Evolutionary conservation across 257 asterid genomes (phyloP), one percentile per base, ranked within the genome.

Genomic region (Nyctanthes arbortristis): DNA sequence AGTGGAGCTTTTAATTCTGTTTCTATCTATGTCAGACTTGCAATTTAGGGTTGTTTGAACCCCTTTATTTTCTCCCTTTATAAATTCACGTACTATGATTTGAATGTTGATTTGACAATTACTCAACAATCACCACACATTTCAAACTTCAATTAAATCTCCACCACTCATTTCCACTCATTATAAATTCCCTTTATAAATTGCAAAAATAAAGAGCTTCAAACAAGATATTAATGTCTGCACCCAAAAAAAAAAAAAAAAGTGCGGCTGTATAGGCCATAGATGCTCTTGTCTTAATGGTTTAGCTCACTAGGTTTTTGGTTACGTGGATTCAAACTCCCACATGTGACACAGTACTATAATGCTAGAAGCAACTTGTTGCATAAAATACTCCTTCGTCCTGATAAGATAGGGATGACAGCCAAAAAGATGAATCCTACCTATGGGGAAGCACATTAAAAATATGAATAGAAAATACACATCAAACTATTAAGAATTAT

Each of bases 401-500:
- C 59, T 7, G 54, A 12, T 13, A 22, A 7, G 16, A 22, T 52
- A 7, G 59, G 59, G 59, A 52, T 22, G 29, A 0, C 3, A 43
- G 29, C 28, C 22, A 49, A 49, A 49, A 1, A 20, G 28, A 49
- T 49, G 58, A 49, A 49, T 13, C 55, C 62, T 63, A 39, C 13
- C 35, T 6, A 61, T 59, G 69, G 10, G 22, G 22, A 18, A 49
- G 59, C 66, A 47, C 61, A 61, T 37, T 20, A 49, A 20, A 18
- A 29, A 29, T 25, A 68, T 24, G 20, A 45, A 39, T 14, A 13
- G 25, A 33, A 52, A 14, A 31, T 39, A 47, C 31, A 29, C 29
- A 63, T 43, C 43, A 20, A 47, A 22, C 20, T 61, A 61, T 36
- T 16, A 69, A 72, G 37, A 52, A 31, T n/a, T 20, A 32, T 36